Conservation (phyloP, 495 filamentous ascomycete genomes). For the Podospora comata region DNA sequence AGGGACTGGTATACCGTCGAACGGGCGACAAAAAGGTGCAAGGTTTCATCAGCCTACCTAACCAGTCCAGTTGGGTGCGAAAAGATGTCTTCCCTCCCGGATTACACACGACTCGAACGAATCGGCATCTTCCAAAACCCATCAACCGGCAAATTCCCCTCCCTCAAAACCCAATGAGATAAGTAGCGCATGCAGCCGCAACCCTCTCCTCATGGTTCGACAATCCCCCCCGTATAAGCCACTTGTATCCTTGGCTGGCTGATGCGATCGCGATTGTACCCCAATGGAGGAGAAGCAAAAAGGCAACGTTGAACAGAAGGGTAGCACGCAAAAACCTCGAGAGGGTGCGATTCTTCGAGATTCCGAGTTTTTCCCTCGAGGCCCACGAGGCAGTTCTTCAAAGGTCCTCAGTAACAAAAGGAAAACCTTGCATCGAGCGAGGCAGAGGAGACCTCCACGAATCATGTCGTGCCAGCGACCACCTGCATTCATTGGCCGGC, state of each 20-base stretch:
- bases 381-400: not conserved
- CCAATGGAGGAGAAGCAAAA: not conserved
- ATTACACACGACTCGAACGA: not conserved
- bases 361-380: not conserved
- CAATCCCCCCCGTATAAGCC: not conserved
- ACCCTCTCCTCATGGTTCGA: not conserved
- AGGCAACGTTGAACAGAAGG: not conserved
- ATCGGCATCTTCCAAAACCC: not conserved
- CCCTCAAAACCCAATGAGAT: constrained; percentile 5
- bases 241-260: not conserved
- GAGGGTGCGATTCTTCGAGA: not conserved
- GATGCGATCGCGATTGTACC: not conserved
- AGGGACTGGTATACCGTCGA: not conserved
- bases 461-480: not conserved
- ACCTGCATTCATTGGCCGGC: not conserved
- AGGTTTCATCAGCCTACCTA: not conserved
- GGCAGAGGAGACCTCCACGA: not conserved
- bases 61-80: not conserved
- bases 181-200: constrained; percentile 3
- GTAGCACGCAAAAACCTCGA: not conserved
- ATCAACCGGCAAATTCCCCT: not conserved
- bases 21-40: not conserved
- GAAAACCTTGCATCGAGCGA: not conserved
- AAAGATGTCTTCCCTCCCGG: not conserved
- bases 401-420: not conserved